A percentile compares a stretch with the other conserved stretches of the same genome.
These are phyloP conservation scores for Evansstolkia leycettana DNA, from an alignment of 495 filamentous ascomycete species.

Conservation along the genomic window DNA sequence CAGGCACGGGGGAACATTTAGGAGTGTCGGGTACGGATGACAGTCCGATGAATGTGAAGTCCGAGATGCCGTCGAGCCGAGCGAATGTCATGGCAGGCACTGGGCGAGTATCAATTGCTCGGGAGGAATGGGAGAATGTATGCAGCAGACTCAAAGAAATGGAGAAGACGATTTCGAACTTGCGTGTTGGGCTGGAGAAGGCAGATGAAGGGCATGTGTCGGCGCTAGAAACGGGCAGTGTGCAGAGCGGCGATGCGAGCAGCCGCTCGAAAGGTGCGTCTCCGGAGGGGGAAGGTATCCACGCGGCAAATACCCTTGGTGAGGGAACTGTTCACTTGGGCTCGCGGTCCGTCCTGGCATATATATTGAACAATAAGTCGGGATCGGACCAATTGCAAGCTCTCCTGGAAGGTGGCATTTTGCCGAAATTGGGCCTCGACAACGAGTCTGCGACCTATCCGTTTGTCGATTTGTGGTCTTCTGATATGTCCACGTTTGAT, in stretches of 20 bases:
- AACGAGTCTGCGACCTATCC: slow-evolving; percentile 75
- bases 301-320: slow-evolving; percentile 40
- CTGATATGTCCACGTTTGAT: slow-evolving; percentile 56
- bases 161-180: slow-evolving; percentile 27
- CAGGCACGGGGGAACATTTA: slow-evolving; percentile 9
- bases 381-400: slow-evolving; percentile 52
- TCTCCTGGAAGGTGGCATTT: slow-evolving; percentile 62
- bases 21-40: slow-evolving; percentile 13
- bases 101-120: slow-evolving; percentile 26
- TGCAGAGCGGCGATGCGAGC: slow-evolving; percentile 44
- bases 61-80: slow-evolving; percentile 13
- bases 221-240: slow-evolving; percentile 35
- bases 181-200: slow-evolving; percentile 30
- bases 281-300: slow-evolving; percentile 40
- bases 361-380: slow-evolving; percentile 48
- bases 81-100: slow-evolving; percentile 6
- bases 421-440: slow-evolving; percentile 70
- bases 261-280: slow-evolving; percentile 27
- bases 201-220: slow-evolving; percentile 19
- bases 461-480: slow-evolving; percentile 52
- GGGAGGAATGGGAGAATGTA: slow-evolving; percentile 36
- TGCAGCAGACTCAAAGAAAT: slow-evolving; percentile 28
- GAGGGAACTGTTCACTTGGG: slow-evolving; percentile 47
- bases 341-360: slow-evolving; percentile 46
- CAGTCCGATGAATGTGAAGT: slow-evolving; percentile 12